Evolutionary conservation across 2,329 filamentous ascomycete genomes (phyloP).

Genomic region (Fusarium brevicatenulatum): DNA sequence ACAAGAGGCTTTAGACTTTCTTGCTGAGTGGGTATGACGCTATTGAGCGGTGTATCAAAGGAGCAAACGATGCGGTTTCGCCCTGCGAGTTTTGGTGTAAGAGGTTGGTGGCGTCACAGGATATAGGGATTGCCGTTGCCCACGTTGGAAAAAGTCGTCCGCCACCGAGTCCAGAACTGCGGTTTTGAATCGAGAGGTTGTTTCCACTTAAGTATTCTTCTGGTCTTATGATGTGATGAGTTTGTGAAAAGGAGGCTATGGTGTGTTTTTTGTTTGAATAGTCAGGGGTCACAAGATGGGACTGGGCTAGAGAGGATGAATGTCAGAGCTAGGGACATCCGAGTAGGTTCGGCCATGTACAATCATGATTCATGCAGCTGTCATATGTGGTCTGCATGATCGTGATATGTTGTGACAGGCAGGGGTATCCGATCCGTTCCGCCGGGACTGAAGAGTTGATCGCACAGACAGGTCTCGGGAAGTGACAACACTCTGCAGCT

Average conservation of each 20-base stretch:
- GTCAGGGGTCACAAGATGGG: background rate
- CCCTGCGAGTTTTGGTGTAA: constrained; percentile 11
- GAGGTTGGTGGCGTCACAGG: constrained; percentile 1
- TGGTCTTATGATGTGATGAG: constrained; percentile 8
- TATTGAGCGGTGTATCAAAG: constrained; percentile 1
- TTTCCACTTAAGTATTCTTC: constrained; percentile 12
- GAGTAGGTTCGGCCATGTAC: constrained; percentile 2
- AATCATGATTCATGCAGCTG: constrained; percentile 6
- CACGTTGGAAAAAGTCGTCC: background rate
- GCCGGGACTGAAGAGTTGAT: background rate
- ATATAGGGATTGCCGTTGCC: constrained; percentile 1
- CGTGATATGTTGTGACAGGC: constrained; percentile 15
- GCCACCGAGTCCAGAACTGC: constrained; percentile 19
- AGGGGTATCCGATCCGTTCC: constrained; percentile 6
- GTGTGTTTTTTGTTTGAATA: background rate
- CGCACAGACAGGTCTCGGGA: background rate
- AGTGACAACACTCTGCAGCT: background rate
- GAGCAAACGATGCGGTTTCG: background rate
- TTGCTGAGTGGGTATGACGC: background rate
- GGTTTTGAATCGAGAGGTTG: background rate
- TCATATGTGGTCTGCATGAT: background rate
- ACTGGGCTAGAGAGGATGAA: background rate
- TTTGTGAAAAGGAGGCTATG: background rate
- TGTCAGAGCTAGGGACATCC: background rate
- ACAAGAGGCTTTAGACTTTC: constrained; percentile 14